Evolutionary conservation across 495 filamentous ascomycete species (phyloP).

Genomic region (Copromyces sp.): DNA sequence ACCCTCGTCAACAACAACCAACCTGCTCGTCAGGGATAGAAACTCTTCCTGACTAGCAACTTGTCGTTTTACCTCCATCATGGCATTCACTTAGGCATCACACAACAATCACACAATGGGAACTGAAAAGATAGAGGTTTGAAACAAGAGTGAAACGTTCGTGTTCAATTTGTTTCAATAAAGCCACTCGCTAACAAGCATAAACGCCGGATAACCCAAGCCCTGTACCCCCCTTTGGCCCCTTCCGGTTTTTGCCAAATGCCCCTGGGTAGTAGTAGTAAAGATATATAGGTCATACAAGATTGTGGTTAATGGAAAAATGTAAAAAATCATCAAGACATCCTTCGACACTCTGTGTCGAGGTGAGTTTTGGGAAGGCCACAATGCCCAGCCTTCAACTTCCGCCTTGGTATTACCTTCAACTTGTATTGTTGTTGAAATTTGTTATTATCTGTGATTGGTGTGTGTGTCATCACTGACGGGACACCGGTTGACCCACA

Average conservation of each 20-base stretch:
- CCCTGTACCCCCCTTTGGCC: not conserved
- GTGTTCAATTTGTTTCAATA: not conserved
- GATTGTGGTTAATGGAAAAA: not conserved
- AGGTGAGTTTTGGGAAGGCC: not conserved
- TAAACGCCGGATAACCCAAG: not conserved
- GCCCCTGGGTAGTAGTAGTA: not conserved
- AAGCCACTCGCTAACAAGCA: not conserved
- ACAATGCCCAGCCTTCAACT: not conserved
- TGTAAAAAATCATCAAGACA: not conserved
- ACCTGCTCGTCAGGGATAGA: too few species aligned
- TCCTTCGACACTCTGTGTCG: not conserved
- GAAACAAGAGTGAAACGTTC: not conserved
- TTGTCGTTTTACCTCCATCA: too few species aligned
- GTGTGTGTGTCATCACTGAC: constrained; percentile 12
- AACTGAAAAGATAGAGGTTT: too few species aligned
- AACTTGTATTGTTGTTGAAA: not conserved
- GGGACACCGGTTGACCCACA: constrained; percentile 14
- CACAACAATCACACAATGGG: too few species aligned
- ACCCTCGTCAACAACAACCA: too few species aligned
- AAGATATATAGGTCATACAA: not conserved
- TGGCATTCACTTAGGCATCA: too few species aligned
- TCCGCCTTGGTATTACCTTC: not conserved
- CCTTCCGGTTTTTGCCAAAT: not conserved
- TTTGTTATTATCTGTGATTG: not conserved
- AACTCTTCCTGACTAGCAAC: too few species aligned